A percentile compares a stretch with the other conserved stretches of the same genome.
These are phyloP conservation scores for Eleusine indica DNA, from an alignment of 176 grass and related monocot genomes.

Conservation along the genomic window DNA sequence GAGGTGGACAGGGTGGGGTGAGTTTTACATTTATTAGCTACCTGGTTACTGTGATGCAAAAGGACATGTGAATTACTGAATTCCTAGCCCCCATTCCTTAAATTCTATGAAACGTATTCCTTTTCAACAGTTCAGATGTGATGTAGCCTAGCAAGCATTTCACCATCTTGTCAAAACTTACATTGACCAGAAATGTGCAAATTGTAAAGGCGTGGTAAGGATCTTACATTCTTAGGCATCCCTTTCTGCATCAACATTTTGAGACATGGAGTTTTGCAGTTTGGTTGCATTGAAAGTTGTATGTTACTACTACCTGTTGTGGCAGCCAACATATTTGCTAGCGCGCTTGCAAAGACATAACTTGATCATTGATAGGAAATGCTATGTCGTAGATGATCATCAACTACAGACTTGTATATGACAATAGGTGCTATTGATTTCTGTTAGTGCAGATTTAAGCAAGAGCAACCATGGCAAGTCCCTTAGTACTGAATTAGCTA, in stretches of 20 bases:
- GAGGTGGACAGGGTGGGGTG: constrained; percentile 93
- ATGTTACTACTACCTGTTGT: neutral
- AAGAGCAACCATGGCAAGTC: neutral
- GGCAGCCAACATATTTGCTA: neutral
- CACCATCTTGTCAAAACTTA: neutral
- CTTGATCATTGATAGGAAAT: neutral
- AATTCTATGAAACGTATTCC: neutral
- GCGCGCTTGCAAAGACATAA: neutral
- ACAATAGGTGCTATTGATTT: neutral
- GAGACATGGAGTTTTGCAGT: neutral
- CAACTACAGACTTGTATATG: neutral
- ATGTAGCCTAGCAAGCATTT: neutral
- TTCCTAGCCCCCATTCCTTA: neutral
- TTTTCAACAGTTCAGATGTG: neutral
- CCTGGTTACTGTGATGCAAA: neutral
- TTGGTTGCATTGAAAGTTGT: constrained; percentile 3
- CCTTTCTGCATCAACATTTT: constrained; percentile 16
- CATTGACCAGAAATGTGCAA: neutral
- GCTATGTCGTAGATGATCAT: neutral
- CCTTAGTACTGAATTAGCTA: neutral
- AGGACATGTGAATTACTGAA: neutral
- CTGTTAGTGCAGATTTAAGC: neutral
- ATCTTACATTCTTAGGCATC: neutral
- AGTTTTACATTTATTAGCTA: constrained; percentile 16
- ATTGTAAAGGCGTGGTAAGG: neutral